A percentile compares a stretch with the other conserved stretches of the same genome.
Conservation (phyloP, 2,329 filamentous ascomycete genomes). For the Talaromyces sp. region DNA sequence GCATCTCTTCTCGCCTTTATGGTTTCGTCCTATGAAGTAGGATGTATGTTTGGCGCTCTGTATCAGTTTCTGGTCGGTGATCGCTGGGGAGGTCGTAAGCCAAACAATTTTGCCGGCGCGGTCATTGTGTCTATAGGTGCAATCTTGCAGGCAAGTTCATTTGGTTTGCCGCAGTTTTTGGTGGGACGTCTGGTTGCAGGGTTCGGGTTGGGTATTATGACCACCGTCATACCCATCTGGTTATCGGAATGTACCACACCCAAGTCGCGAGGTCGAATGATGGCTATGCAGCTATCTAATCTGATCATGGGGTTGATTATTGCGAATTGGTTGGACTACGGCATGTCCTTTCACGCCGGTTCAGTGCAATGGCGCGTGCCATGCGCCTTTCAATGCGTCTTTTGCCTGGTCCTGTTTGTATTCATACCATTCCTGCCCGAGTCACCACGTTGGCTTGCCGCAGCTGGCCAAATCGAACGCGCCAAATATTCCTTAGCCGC, state of each 20-base stretch:
- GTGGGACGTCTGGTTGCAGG: constrained; percentile 26
- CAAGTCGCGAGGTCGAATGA: constrained; percentile 43
- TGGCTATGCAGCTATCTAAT: constrained; percentile 38
- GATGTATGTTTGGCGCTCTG: constrained; percentile 28
- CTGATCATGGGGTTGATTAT: constrained; percentile 26
- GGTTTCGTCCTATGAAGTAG: constrained; percentile 27
- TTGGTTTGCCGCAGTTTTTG: constrained; percentile 23
- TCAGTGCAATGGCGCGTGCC: constrained; percentile 27
- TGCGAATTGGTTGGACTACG: constrained; percentile 33
- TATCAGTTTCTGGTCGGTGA: constrained; percentile 38
- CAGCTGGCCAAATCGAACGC: constrained; percentile 20
- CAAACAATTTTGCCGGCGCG: constrained; percentile 41
- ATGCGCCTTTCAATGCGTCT: constrained; percentile 25
- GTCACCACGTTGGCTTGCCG: constrained; percentile 26
- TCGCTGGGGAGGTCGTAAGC: constrained; percentile 40
- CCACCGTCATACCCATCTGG: constrained; percentile 27
- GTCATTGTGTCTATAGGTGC: constrained; percentile 26
- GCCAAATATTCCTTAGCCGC: constrained; percentile 23
- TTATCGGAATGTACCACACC: constrained; percentile 26
- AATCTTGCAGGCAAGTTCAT: constrained; percentile 23
- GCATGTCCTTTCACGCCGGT: constrained; percentile 22
- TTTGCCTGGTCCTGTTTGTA: constrained; percentile 21
- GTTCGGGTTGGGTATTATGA: constrained; percentile 26
- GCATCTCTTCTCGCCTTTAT: constrained; percentile 25
- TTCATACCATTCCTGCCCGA: constrained; percentile 25